These are phyloP conservation scores for Nidularia pulvinata DNA, from an alignment of 768 basidiomycete species.

Conservation along the genomic window DNA sequence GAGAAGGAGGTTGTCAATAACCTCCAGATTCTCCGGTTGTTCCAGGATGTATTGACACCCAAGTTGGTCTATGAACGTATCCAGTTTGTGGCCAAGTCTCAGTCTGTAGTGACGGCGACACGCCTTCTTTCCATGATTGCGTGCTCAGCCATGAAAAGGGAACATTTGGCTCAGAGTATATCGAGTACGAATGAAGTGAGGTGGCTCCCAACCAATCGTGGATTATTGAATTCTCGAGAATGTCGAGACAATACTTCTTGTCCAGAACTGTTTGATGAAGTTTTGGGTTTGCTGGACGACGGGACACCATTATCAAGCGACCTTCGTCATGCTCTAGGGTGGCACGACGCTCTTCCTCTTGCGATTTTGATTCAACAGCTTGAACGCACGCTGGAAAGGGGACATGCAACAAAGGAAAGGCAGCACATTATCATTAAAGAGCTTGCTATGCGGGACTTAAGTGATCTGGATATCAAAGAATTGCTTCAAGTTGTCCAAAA, in stretches of 20 bases:
- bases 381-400: constrained; percentile 11
- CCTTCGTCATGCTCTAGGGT: constrained; percentile 29
- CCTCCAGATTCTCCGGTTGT: too few relatives aligned
- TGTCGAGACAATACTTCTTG: neutral
- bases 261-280: constrained; percentile 31
- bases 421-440: constrained; percentile 24
- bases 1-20: too few relatives aligned
- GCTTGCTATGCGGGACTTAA: constrained; percentile 18
- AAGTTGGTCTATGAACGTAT: too few relatives aligned
- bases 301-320: constrained; percentile 18
- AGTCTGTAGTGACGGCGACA: neutral
- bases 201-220: neutral
- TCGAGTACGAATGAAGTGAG: neutral
- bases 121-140: constrained; percentile 16
- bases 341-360: constrained; percentile 32
- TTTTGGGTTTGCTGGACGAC: constrained; percentile 28
- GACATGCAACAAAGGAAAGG: constrained; percentile 5
- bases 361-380: constrained; percentile 30
- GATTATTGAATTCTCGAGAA: neutral
- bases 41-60: too few relatives aligned
- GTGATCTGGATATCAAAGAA: constrained; percentile 6
- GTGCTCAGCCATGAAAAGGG: constrained; percentile 5
- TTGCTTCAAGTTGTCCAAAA: constrained; percentile 12
- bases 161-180: neutral
- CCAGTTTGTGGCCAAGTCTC: too few relatives aligned